Conservation (phyloP, 306 rosid species). For the Alnus glutinosa region DNA sequence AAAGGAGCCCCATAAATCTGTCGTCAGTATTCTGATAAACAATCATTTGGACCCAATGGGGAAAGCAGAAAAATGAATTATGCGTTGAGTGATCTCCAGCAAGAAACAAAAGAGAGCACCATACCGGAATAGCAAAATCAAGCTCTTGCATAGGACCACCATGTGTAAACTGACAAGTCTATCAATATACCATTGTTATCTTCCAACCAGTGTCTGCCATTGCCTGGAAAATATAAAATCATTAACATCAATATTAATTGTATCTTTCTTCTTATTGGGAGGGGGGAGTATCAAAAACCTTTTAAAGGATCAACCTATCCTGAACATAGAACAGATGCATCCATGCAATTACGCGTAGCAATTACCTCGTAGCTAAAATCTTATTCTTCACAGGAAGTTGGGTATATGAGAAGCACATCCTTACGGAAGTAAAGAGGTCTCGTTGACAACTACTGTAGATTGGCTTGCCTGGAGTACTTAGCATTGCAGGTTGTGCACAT, state of each 20-base stretch:
- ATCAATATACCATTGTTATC: slow-evolving; percentile 29
- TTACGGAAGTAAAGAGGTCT: slow-evolving; percentile 25
- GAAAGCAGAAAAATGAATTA: slow-evolving; percentile 10
- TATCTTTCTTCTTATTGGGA: background rate
- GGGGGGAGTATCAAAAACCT: no score
- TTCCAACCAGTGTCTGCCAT: slow-evolving; percentile 35
- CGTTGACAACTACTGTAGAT: slow-evolving; percentile 40
- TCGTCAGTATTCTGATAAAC: slow-evolving; percentile 30
- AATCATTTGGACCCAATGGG: slow-evolving; percentile 32
- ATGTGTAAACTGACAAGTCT: slow-evolving; percentile 29
- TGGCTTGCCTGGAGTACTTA: slow-evolving; percentile 32
- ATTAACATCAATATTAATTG: background rate
- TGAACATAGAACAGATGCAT: background rate
- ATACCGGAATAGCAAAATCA: slow-evolving; percentile 36
- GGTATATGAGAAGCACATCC: slow-evolving; percentile 42
- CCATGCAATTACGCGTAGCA: slow-evolving; percentile 12
- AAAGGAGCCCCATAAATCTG: slow-evolving; percentile 39
- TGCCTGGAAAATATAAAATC: slow-evolving; percentile 24
- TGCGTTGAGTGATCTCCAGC: slow-evolving; percentile 32
- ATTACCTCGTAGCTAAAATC: slow-evolving; percentile 52
- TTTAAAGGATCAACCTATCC: no score
- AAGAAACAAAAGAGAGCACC: slow-evolving; percentile 29
- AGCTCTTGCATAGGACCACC: slow-evolving; percentile 30
- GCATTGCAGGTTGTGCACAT: slow-evolving; percentile 44
- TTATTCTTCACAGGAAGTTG: slow-evolving; percentile 33